Evolutionary conservation across 495 filamentous ascomycete genomes (phyloP).

Genomic region (Letharia lupina): DNA sequence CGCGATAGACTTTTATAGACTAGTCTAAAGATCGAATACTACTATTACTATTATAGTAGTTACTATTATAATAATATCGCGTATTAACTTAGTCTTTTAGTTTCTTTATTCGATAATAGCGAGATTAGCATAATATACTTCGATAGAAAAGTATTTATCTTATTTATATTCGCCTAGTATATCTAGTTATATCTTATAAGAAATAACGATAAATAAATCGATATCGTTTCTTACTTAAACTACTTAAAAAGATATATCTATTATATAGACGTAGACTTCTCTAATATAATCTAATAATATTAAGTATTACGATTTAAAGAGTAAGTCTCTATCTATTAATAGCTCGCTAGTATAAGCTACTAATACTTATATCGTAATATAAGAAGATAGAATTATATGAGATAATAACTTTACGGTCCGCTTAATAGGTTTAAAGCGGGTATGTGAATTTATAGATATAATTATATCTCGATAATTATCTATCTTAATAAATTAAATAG

Average conservation of each 20-base stretch:
- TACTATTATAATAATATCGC: not conserved
- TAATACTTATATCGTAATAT: not conserved
- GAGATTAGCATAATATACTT: not conserved
- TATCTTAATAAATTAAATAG: not conserved
- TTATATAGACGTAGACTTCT: not conserved
- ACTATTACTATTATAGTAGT: not conserved
- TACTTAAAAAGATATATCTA: not conserved
- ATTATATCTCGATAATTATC: not conserved
- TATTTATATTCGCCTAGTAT: not conserved
- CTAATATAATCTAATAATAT: not conserved
- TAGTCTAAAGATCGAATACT: not conserved
- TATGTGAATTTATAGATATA: not conserved
- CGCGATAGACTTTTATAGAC: not conserved
- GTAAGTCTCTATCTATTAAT: not conserved
- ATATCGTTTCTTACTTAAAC: not conserved
- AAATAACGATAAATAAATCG: not conserved
- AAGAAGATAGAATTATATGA: not conserved
- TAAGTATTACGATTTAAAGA: not conserved
- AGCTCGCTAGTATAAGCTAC: not conserved
- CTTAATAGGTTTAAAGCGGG: not conserved
- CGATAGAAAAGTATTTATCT: not conserved
- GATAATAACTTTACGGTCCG: not conserved
- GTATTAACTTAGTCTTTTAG: not conserved
- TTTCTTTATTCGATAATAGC: too few species aligned
- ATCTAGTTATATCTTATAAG: not conserved